Base-by-base conservation (phyloP, 768 basidiomycete genomes). In the Boletus fagicola region DNA sequence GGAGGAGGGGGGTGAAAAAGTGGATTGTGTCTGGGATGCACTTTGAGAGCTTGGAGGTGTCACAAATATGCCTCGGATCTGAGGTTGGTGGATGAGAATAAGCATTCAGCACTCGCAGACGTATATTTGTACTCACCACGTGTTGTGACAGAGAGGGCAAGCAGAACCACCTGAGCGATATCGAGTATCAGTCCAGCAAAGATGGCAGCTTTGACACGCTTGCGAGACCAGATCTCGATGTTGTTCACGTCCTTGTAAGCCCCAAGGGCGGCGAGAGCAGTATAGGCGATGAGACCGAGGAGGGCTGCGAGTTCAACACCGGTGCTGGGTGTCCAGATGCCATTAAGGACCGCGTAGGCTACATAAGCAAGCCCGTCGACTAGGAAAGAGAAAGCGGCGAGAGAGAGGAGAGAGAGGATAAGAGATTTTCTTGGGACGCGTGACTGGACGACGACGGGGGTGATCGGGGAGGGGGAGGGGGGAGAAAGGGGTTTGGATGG, bases 211-310 rank as follows among this genome's bases (percentile, higher is more conserved):
- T 79, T 88, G 63, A 90, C 70, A 47, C 83, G 79, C 59, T 68
- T 82, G 63, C 83, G 67, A 35, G 77, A 79, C 89, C 88, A 91
- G 18, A 90, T 83, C 39, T 83, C 77, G 36, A 85, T 78, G 36
- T 87, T 87, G 31, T 83, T 80, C 53, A 88, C 75, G 60, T 90
- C 90, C 72, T 92, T 91, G 83, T 85, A 92, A 13, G 88, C 80
- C 10, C 91, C 91, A 44, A 91, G 75, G 11, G 84, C 83, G 15
- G 90, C 87, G 49, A 93, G 75, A 38, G 87, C 86, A 36, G 84
- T 75, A 63, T 89, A 90, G 5, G 86, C 87, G 42, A 83, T 65
- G 33, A 92, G 78, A 53, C 89, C 91, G 44, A 86, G 69, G 43
- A 91, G 66, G 42, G 90, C 76, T 62, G 82, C 88, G 67, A 86